A percentile compares a stretch with the other conserved stretches of the same genome.
These are phyloP conservation scores for Skeletonema menzelii DNA, from an alignment of 108 stramenopile species.

Conservation along the genomic window DNA sequence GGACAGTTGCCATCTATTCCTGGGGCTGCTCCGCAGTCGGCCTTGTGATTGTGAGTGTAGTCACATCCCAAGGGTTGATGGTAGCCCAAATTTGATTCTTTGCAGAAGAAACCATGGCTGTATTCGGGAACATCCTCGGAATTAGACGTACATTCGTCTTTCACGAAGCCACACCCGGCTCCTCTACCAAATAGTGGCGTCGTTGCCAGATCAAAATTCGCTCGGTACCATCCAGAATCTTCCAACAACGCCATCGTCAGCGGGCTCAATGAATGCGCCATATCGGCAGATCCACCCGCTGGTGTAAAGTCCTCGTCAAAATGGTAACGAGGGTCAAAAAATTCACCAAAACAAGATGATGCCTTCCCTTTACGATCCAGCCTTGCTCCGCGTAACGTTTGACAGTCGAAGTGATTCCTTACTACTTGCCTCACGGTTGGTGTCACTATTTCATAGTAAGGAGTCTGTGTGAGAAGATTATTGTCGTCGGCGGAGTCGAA, in stretches of 20 bases:
- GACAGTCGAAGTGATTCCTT: slow-evolving; percentile 54
- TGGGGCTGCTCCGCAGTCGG: slow-evolving; percentile 11
- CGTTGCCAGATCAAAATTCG: slow-evolving; percentile 47
- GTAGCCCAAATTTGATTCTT: slow-evolving; percentile 4
- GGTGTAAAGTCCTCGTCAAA: slow-evolving; percentile 39
- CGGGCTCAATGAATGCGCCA: slow-evolving; percentile 40
- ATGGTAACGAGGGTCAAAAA: slow-evolving; percentile 38
- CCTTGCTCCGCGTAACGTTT: slow-evolving; percentile 39
- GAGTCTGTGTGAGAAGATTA: not conserved
- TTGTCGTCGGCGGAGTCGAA: slow-evolving; percentile 11
- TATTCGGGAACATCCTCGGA: slow-evolving; percentile 36
- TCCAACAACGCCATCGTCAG: slow-evolving; percentile 48
- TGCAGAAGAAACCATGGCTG: slow-evolving; percentile 46
- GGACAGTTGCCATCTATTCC: slow-evolving; percentile 23
- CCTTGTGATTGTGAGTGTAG: slow-evolving; percentile 53
- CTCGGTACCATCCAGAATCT: slow-evolving; percentile 62
- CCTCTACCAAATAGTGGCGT: slow-evolving; percentile 45
- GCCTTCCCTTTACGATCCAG: slow-evolving; percentile 18
- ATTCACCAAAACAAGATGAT: slow-evolving; percentile 64
- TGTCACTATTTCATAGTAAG: slow-evolving; percentile 41
- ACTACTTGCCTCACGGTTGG: slow-evolving; percentile 47
- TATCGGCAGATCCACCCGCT: slow-evolving; percentile 31
- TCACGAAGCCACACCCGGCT: slow-evolving; percentile 50
- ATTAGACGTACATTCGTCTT: slow-evolving; percentile 37
- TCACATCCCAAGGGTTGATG: slow-evolving; percentile 48